Base-by-base conservation (phyloP, 176 grass and related monocot species). In the Urochloa ruziziensis region DNA sequence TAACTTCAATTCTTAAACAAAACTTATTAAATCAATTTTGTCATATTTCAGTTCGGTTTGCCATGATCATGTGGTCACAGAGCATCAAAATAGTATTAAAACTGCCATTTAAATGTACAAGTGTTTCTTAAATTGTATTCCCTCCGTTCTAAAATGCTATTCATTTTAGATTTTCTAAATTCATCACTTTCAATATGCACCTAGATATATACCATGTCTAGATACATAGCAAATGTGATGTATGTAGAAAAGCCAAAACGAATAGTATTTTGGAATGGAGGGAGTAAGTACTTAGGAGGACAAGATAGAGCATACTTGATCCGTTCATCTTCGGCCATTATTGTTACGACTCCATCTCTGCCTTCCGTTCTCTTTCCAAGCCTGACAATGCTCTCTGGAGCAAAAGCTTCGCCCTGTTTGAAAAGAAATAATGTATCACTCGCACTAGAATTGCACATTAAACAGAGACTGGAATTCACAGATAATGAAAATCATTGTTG, bases 321-420 rank as follows among this genome's bases (percentile, higher is more conserved):
- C 64, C 90, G 76, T 65, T 84, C 84, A 73, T 97, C 95, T 60
- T 90, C 84, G 1, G 88, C 75, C 68, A 79, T 91, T 77, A 81
- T 54, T 35, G 88, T 93, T 47, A 75, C 62, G 23, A 97, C 88
- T 77, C 88, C 92, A 74, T 86, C 86, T 73, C 92, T 91, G 18
- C 92, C 92, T 53, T 16, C 80, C 78, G 68, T 57, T 88, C 95
- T 92, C 37, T 80, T 92, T 77, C 90, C 95, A 91, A 97, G 82
- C 67, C 79, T 83, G 18, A 97, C 86, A 89, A 82, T 88, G 78
- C 78, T 91, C 77, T 97, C 92, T 53, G 95, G 95, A 83, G 94
- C 88, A 84, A 97, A 97, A 62, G 92, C 89, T 86, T 97, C 95
- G 23, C 95, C 95, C 95, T 97, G 84, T 80, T 75, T 86, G 70